Conservation (phyloP, 768 basidiomycete species). For the Suillus plorans region DNA sequence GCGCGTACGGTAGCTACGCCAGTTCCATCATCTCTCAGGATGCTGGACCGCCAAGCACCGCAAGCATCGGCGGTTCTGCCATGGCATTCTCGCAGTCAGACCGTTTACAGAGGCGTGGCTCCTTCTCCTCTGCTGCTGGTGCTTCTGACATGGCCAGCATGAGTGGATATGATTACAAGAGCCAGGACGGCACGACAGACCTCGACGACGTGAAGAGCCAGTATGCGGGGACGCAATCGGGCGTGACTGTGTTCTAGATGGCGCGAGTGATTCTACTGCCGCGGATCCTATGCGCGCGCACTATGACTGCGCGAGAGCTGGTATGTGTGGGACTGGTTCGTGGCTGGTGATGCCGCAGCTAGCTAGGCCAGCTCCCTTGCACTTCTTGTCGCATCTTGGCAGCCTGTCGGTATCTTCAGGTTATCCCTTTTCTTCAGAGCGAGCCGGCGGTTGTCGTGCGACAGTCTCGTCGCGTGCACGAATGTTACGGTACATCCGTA, state of each 20-base stretch:
- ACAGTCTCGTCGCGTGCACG: background rate
- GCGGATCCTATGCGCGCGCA: background rate
- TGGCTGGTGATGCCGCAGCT: background rate
- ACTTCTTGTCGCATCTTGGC: constrained; percentile 17
- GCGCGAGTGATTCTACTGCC: background rate
- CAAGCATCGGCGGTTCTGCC: constrained; percentile 58
- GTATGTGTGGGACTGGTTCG: background rate
- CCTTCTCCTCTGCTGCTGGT: constrained; percentile 75
- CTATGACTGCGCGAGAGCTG: background rate
- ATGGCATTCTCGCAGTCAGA: constrained; percentile 93
- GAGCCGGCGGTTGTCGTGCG: background rate
- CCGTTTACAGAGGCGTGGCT: constrained; percentile 72
- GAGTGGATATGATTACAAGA: constrained; percentile 82
- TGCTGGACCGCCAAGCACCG: constrained; percentile 57
- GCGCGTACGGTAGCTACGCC: constrained; percentile 77
- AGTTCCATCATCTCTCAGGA: constrained; percentile 95
- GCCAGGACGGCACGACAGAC: constrained; percentile 80
- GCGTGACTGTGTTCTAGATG: constrained; percentile 78
- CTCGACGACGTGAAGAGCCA: constrained; percentile 88
- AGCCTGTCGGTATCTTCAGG: constrained; percentile 5
- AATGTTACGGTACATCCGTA: background rate
- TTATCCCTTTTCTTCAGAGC: constrained; percentile 4
- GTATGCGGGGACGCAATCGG: constrained; percentile 82
- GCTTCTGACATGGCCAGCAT: constrained; percentile 77
- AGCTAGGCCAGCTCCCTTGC: constrained; percentile 8